Evolutionary conservation across 2,329 filamentous ascomycete species (phyloP).

Genomic region (Aspergillus niger): DNA sequence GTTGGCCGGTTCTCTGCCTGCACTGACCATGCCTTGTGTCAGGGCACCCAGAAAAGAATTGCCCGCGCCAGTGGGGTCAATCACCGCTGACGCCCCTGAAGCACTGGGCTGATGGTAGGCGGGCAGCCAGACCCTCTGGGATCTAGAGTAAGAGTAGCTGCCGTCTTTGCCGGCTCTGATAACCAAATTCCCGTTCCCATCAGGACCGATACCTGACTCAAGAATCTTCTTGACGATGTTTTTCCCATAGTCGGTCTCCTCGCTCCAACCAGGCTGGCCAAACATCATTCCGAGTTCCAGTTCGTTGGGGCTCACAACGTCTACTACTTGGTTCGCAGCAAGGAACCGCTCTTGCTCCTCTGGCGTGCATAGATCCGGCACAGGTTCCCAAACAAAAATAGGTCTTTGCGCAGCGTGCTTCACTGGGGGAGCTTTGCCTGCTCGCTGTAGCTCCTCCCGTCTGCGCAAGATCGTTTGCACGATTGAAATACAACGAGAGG

Average conservation of each 20-base stretch:
- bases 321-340: conserved; percentile 55
- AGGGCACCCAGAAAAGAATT: conserved; percentile 79
- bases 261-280: conserved; percentile 51
- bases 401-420: conserved; percentile 56
- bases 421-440: conserved; percentile 29
- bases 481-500: conserved; percentile 73
- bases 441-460: conserved; percentile 42
- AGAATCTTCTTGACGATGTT: conserved; percentile 40
- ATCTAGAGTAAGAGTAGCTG: conserved; percentile 51
- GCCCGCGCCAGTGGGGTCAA: conserved; percentile 93
- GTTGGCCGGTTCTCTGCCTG: conserved; percentile 34
- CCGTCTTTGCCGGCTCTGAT: conserved; percentile 65
- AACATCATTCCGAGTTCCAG: conserved; percentile 86
- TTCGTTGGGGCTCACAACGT: conserved; percentile 78
- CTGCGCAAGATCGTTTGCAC: conserved; percentile 67
- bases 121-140: conserved; percentile 66
- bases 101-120: conserved; percentile 63
- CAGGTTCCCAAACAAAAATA: conserved; percentile 90
- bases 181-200: conserved; percentile 42
- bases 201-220: conserved; percentile 39
- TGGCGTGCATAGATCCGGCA: conserved; percentile 81
- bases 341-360: conserved; percentile 59
- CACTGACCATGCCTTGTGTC: conserved; percentile 56
- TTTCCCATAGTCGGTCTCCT: conserved; percentile 29
- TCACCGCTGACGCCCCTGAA: conserved; percentile 52